Conservation (phyloP, 768 basidiomycete genomes). For the Cantharellus anzutake region DNA sequence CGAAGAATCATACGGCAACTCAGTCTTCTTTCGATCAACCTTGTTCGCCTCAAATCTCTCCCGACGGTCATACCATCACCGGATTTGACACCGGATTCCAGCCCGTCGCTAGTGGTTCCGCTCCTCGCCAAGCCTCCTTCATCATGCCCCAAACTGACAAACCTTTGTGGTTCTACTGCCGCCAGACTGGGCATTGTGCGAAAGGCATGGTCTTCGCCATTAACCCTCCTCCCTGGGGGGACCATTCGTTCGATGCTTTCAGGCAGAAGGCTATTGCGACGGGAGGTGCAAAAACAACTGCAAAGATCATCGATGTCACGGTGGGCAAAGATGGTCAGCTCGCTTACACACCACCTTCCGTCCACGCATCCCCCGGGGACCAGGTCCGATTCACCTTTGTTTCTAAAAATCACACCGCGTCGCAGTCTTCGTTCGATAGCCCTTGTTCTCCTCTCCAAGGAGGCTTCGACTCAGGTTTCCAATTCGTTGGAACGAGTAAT, state of each 20-base stretch:
- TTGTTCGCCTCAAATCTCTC: constrained; percentile 20
- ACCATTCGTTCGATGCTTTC: not conserved
- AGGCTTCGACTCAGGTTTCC: constrained; percentile 17
- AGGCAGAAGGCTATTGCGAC: not conserved
- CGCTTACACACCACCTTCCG: constrained; percentile 3
- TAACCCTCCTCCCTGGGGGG: constrained; percentile 5
- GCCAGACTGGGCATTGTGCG: too few species aligned
- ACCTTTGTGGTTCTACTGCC: not conserved
- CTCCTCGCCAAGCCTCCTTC: not conserved
- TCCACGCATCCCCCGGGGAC: constrained; percentile 7
- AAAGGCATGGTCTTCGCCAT: not conserved
- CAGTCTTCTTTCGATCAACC: not conserved
- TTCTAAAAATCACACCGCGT: constrained; percentile 4
- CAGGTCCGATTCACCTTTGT: constrained; percentile 5
- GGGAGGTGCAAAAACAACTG: not conserved
- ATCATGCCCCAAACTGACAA: not conserved
- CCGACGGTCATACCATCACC: constrained; percentile 16
- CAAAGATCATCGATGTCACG: not conserved
- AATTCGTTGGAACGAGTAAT: not conserved
- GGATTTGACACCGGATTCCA: constrained; percentile 38
- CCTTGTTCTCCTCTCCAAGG: constrained; percentile 7
- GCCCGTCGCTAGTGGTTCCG: not conserved
- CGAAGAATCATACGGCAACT: not conserved
- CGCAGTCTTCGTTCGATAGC: constrained; percentile 7
- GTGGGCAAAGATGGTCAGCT: constrained; percentile 1